phyloP scores from a whole-genome alignment of 1,284 basidiomycete genomes.

The Erythrobasidium hasegawianum region DNA sequence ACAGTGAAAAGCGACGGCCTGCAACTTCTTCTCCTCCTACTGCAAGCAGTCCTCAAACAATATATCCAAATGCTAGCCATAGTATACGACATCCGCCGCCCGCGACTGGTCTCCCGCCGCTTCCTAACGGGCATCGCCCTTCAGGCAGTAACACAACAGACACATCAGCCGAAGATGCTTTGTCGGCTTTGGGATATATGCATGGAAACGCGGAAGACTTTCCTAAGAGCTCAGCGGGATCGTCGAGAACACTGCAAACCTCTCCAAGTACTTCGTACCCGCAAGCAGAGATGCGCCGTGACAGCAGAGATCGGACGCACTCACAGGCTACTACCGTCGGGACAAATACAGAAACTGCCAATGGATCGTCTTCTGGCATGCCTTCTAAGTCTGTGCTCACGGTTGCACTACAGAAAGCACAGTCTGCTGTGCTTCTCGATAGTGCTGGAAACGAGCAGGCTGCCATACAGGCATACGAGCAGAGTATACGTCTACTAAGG shows the following conservation, averaged over 20 bases:
- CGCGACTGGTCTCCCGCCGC: neutral
- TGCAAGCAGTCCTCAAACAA: neutral
- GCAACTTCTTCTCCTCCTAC: neutral
- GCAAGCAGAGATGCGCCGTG: no score
- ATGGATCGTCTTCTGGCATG: neutral
- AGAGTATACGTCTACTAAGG: constrained; percentile 49
- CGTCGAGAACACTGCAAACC: no score
- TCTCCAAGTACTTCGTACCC: no score
- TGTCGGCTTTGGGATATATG: no score
- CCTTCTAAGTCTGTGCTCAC: constrained; percentile 50
- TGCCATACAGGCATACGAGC: constrained; percentile 49
- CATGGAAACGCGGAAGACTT: no score
- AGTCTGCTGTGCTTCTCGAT: constrained; percentile 50
- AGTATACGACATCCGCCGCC: neutral
- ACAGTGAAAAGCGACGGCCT: neutral
- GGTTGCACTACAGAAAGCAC: constrained; percentile 50
- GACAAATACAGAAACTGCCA: no score
- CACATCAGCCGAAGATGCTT: no score
- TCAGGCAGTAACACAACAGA: no score
- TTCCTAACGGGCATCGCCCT: no score
- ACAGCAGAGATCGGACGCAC: no score
- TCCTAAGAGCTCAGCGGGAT: no score
- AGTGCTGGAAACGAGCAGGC: constrained; percentile 50
- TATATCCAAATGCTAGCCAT: neutral
- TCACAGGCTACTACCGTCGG: no score